Evolutionary conservation across 2,329 filamentous ascomycete genomes (phyloP).

Genomic region (Aspergillus sp.): DNA sequence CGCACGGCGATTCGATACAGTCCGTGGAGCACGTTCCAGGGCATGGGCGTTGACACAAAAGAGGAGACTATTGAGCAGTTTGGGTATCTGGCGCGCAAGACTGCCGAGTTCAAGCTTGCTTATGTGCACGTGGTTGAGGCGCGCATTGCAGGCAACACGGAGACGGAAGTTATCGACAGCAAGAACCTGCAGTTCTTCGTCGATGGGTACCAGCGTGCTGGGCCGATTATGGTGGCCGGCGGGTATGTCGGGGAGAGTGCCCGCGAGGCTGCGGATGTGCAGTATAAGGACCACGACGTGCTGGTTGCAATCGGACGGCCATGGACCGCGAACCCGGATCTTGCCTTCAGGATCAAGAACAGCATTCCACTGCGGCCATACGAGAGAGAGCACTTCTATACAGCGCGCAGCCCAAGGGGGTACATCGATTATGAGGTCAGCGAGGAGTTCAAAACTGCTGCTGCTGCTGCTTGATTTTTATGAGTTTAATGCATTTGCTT

Average conservation of each 20-base stretch:
- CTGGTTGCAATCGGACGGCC: conserved; percentile 44
- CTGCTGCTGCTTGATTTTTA: conserved; percentile 21
- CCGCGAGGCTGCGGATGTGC: conserved; percentile 34
- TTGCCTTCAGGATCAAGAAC: conserved; percentile 44
- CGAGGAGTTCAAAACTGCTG: conserved; percentile 28
- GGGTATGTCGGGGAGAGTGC: conserved; percentile 46
- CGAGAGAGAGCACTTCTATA: conserved; percentile 44
- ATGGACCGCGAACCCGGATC: conserved; percentile 49
- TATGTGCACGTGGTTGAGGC: conserved; percentile 65
- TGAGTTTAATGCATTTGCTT: neutral
- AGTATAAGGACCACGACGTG: conserved; percentile 31
- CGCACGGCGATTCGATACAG: conserved; percentile 49
- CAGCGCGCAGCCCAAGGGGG: conserved; percentile 33
- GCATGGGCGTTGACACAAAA: conserved; percentile 62
- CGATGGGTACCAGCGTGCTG: conserved; percentile 40
- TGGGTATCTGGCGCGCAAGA: conserved; percentile 53
- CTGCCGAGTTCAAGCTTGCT: conserved; percentile 55
- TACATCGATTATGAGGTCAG: conserved; percentile 42
- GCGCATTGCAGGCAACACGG: conserved; percentile 40
- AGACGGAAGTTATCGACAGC: conserved; percentile 35
- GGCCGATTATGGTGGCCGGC: conserved; percentile 53
- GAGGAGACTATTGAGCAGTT: conserved; percentile 57
- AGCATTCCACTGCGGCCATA: conserved; percentile 40
- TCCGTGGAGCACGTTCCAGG: conserved; percentile 42
- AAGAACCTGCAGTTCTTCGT: conserved; percentile 45